These are phyloP conservation scores for Boletus tylopilopsis DNA, from an alignment of 768 basidiomycete species.

Conservation along the genomic window DNA sequence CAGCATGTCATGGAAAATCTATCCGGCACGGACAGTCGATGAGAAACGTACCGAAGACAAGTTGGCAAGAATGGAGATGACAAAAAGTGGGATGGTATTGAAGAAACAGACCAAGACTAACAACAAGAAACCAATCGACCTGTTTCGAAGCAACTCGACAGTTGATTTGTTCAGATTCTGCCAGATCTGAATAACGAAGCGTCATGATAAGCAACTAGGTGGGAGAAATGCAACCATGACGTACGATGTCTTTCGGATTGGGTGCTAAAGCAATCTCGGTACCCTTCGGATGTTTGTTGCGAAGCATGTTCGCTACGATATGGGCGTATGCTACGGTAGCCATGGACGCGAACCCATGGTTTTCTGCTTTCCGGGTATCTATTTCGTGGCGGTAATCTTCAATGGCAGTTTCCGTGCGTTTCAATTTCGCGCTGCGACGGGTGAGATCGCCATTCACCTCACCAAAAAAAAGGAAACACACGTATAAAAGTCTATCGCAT, in stretches of 20 bases:
- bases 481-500: conserved; percentile 95
- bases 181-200: conserved; percentile 70
- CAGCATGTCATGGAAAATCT: conserved; percentile 1
- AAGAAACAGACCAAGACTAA: conserved; percentile 83
- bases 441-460: conserved; percentile 3
- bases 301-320: conserved; percentile 70
- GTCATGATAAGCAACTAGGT: not conserved
- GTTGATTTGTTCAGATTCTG: conserved; percentile 77
- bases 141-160: conserved; percentile 61
- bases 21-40: not conserved
- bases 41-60: conserved; percentile 60
- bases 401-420: conserved; percentile 68
- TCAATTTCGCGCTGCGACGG: conserved; percentile 37
- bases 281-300: conserved; percentile 68
- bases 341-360: conserved; percentile 90
- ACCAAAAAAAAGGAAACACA: conserved; percentile 38
- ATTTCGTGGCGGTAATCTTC: conserved; percentile 71
- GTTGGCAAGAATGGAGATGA: conserved; percentile 91
- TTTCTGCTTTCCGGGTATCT: conserved; percentile 75
- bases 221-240: conserved; percentile 18
- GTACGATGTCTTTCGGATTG: conserved; percentile 84
- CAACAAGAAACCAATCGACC: conserved; percentile 71
- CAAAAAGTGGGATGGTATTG: conserved; percentile 88
- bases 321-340: conserved; percentile 87
- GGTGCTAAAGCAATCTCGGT: conserved; percentile 72